Evolutionary conservation across 2,329 filamentous ascomycete genomes (phyloP).

Genomic region (Talaromyces islandicus): DNA sequence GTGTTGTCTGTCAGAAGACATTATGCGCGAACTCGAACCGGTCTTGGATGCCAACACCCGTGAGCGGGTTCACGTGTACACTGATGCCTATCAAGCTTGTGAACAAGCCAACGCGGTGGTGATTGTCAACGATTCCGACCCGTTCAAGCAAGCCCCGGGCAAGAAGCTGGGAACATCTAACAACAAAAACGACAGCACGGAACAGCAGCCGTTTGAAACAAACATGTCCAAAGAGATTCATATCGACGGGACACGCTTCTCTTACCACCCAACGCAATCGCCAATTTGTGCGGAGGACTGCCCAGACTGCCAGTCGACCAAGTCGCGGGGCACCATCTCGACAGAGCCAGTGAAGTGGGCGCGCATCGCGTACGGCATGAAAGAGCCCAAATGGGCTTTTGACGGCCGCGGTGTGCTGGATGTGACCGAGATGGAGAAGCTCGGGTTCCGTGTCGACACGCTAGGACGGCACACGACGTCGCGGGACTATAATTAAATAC

Average conservation of each 20-base stretch:
- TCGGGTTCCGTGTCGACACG: constrained; percentile 31
- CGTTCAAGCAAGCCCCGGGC: constrained; percentile 36
- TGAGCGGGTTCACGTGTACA: constrained; percentile 31
- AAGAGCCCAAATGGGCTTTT: constrained; percentile 45
- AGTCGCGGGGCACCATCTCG: constrained; percentile 12
- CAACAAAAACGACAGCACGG: neutral
- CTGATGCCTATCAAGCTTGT: constrained; percentile 42
- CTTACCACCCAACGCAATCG: constrained; percentile 17
- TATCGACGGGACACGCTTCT: constrained; percentile 10
- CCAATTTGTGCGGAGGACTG: constrained; percentile 21
- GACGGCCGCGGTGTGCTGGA: constrained; percentile 40
- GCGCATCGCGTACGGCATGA: constrained; percentile 39
- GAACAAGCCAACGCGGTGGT: constrained; percentile 42
- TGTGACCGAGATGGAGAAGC: constrained; percentile 24
- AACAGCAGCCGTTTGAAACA: neutral
- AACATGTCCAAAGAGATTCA: neutral
- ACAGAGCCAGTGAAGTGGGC: constrained; percentile 39
- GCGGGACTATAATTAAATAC: neutral
- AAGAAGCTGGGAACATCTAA: constrained; percentile 1
- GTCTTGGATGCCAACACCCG: constrained; percentile 8
- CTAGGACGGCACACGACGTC: constrained; percentile 11
- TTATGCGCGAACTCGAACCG: constrained; percentile 33
- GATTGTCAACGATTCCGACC: constrained; percentile 50
- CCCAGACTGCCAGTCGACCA: constrained; percentile 18
- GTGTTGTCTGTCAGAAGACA: constrained; percentile 33